phyloP scores from a whole-genome alignment of 257 asterid genomes.

The Forsythia suspensa region DNA sequence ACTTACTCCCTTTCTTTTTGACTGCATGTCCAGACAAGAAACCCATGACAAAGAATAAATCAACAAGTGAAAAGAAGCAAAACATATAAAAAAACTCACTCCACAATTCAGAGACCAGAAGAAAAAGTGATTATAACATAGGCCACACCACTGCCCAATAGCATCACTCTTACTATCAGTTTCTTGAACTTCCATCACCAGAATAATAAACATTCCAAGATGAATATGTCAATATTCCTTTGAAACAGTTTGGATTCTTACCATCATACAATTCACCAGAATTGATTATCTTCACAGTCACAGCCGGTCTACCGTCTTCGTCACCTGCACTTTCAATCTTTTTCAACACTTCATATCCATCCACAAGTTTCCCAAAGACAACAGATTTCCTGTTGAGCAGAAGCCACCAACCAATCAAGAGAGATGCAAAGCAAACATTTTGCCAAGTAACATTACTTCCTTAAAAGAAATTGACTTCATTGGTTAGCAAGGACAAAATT shows the following conservation, averaged over 20 bases:
- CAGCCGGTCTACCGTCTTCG: conserved; percentile 84
- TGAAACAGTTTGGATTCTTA: conserved; percentile 36
- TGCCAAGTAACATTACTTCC: neutral
- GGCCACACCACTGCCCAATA: neutral
- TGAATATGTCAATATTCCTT: neutral
- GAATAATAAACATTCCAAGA: neutral
- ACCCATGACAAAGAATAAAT: neutral
- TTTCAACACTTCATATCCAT: conserved; percentile 76
- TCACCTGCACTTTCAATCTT: conserved; percentile 88
- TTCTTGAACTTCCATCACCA: neutral
- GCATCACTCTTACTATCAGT: neutral
- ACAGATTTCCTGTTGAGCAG: conserved; percentile 66
- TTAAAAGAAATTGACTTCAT: neutral
- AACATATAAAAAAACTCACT: neutral
- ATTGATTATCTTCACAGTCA: conserved; percentile 85
- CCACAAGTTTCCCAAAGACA: conserved; percentile 91
- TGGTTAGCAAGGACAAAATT: neutral
- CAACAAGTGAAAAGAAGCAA: neutral
- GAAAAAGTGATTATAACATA: neutral
- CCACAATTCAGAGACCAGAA: neutral
- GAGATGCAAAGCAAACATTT: neutral
- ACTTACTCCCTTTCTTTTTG: conserved; percentile 36
- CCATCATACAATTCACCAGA: conserved; percentile 85
- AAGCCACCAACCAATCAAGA: conserved; percentile 20
- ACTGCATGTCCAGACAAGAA: conserved; percentile 15